These are phyloP conservation scores for Lactuca saligna DNA, from an alignment of 129 eudicot species.

Conservation along the genomic window DNA sequence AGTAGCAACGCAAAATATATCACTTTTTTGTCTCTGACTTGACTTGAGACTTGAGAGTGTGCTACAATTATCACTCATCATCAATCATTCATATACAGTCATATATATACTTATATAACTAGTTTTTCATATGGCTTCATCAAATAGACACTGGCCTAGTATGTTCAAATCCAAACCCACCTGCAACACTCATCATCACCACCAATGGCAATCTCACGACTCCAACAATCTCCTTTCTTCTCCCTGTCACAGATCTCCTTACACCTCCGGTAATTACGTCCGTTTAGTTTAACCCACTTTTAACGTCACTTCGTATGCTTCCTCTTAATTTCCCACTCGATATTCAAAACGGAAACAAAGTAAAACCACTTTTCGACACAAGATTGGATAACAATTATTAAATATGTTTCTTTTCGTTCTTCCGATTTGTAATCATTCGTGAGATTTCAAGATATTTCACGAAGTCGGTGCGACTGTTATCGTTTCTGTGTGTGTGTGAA, in stretches of 20 bases:
- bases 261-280: slow-evolving; percentile 32
- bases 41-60: not conserved
- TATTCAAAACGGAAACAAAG: no score
- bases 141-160: slow-evolving; percentile 97
- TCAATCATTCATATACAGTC: slow-evolving; percentile 26
- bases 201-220: slow-evolving; percentile 59
- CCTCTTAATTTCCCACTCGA: not conserved
- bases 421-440: not conserved
- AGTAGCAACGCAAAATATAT: slow-evolving; percentile 18
- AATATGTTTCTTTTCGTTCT: not conserved
- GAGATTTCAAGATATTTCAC: no score
- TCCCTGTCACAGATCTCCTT: slow-evolving; percentile 40
- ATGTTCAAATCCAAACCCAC: slow-evolving; percentile 85
- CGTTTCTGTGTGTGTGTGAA: not conserved
- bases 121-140: slow-evolving; percentile 56
- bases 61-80: slow-evolving; percentile 18
- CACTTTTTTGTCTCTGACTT: slow-evolving; percentile 13
- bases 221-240: slow-evolving; percentile 35
- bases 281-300: not conserved
- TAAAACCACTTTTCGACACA: no score
- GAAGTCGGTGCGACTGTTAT: not conserved
- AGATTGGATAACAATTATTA: not conserved
- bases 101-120: not conserved
- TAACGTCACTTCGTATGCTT: not conserved
- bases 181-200: slow-evolving; percentile 45